A percentile compares a stretch with the other conserved stretches of the same genome.
These are phyloP conservation scores for Torulaspora gathmanii DNA, from an alignment of 805 yeast species.

Conservation along the genomic window DNA sequence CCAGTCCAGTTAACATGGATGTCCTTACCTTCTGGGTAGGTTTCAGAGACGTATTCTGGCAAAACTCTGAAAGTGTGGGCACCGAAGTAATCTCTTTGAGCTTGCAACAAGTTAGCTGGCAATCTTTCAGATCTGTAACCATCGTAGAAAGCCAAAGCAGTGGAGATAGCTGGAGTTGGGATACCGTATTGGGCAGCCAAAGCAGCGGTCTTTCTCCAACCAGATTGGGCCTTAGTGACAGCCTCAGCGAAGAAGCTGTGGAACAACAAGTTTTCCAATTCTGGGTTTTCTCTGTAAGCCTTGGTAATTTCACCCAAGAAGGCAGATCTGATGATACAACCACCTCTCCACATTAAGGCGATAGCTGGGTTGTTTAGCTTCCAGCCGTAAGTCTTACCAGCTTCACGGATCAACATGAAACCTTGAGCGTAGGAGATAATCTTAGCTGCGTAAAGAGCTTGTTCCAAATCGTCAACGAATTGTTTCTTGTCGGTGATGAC, in stretches of 20 bases:
- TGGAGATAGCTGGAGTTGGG: slow-evolving; percentile 96
- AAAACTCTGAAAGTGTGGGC: slow-evolving; percentile 97
- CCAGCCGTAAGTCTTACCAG: slow-evolving; percentile 96
- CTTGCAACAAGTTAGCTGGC: slow-evolving; percentile 98
- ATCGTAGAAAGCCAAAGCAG: slow-evolving; percentile 96
- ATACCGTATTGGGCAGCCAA: slow-evolving; percentile 80
- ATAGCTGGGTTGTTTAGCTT: slow-evolving; percentile 96
- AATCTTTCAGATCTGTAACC: slow-evolving; percentile 94
- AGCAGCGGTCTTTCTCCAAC: slow-evolving; percentile 89
- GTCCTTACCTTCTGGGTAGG: slow-evolving; percentile 72
- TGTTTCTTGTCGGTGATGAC: slow-evolving; percentile 68
- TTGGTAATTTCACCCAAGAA: slow-evolving; percentile 95
- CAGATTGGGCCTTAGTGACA: slow-evolving; percentile 84
- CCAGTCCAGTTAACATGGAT: slow-evolving; percentile 99
- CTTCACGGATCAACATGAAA: slow-evolving; percentile 98
- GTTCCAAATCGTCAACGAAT: slow-evolving; percentile 91
- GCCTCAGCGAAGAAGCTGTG: slow-evolving; percentile 92
- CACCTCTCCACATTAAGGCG: slow-evolving; percentile 99
- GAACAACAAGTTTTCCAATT: slow-evolving; percentile 91
- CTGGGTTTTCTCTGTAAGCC: slow-evolving; percentile 92
- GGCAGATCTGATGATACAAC: slow-evolving; percentile 98
- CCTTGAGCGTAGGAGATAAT: slow-evolving; percentile 98
- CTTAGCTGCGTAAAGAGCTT: slow-evolving; percentile 97
- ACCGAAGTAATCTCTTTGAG: slow-evolving; percentile 99
- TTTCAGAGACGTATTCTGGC: slow-evolving; percentile 75